A percentile compares a stretch with the other conserved stretches of the same genome.
Conservation (phyloP, 1,284 basidiomycete genomes). For the Ustilago curta region DNA sequence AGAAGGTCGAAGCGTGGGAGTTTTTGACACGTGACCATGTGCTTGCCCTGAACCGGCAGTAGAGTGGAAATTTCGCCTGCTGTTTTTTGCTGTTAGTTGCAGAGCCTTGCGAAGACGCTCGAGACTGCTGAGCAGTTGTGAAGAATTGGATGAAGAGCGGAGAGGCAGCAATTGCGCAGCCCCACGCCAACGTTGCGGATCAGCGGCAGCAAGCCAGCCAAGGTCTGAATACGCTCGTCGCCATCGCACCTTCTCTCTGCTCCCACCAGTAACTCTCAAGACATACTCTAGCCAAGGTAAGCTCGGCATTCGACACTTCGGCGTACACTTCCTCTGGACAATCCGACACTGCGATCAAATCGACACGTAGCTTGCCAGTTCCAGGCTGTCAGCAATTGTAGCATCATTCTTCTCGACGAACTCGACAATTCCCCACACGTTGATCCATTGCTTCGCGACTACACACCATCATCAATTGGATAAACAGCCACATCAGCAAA, state of each 20-base stretch:
- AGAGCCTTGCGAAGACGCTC: background rate
- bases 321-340: slow-evolving; percentile 18
- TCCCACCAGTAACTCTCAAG: slow-evolving; percentile 54
- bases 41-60: no score
- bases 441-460: background rate
- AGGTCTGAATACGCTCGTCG: slow-evolving; percentile 42
- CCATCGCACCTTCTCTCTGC: slow-evolving; percentile 43
- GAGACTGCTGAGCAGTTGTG: slow-evolving; percentile 8
- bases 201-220: slow-evolving; percentile 12
- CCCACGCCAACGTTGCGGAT: background rate
- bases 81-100: background rate
- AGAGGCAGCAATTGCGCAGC: background rate
- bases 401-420: slow-evolving; percentile 2
- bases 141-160: background rate
- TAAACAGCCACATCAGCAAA: background rate
- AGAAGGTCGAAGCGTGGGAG: slow-evolving; percentile 26
- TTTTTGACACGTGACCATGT: slow-evolving; percentile 50
- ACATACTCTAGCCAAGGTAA: slow-evolving; percentile 56
- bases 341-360: slow-evolving; percentile 20
- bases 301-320: slow-evolving; percentile 28
- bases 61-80: background rate
- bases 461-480: background rate
- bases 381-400: slow-evolving; percentile 2
- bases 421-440: background rate
- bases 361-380: background rate